Evolutionary conservation across 2,329 filamentous ascomycete genomes (phyloP), one percentile per base, ranked within the genome.

Genomic region (Blastomyces percursus): DNA sequence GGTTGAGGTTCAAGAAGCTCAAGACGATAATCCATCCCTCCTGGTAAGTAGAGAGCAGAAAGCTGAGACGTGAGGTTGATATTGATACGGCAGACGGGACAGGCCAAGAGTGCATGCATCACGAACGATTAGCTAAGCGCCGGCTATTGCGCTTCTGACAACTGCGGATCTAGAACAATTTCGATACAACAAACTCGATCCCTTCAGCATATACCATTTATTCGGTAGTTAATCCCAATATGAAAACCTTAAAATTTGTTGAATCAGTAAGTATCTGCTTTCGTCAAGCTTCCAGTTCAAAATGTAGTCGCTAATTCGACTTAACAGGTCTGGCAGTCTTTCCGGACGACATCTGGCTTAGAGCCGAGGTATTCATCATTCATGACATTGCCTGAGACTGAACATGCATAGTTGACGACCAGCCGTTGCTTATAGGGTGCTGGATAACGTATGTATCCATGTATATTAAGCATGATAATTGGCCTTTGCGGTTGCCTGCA

Each of bases 311-410:
- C 46, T 64, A 64, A 65, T 61, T 58, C 24, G 61, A 61, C 58
- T 48, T 63, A 14, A 19, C 63, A 94, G 90, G 90, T 95, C 56
- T 83, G 91, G 80, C 88, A 89, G 73, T 92, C 90, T 1, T 96
- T 96, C 75, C 85, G 89, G 78, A 83, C 84, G 67, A 89, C 90
- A 66, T 96, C 91, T 5, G 92, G 92, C 7, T 78, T 97, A 24
- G 93, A 96, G 75, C 91, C 91, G 73, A 89, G 89, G 92, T 96
- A 79, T 27, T 44, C 54, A 64, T 38, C 38, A 21, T 50, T 54
- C 27, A 42, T 12, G 44, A 42, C 24, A 48, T 48, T 48, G 48
- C 11, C 27, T 42, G 35, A 32, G 32, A 35, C 16, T 21, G 42
- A 35, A 48, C 16, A 59, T 59, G 52, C 16, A 48, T 54, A 19